These are phyloP conservation scores for Penicillium canariense DNA, from an alignment of 495 filamentous ascomycete species.

Conservation along the genomic window DNA sequence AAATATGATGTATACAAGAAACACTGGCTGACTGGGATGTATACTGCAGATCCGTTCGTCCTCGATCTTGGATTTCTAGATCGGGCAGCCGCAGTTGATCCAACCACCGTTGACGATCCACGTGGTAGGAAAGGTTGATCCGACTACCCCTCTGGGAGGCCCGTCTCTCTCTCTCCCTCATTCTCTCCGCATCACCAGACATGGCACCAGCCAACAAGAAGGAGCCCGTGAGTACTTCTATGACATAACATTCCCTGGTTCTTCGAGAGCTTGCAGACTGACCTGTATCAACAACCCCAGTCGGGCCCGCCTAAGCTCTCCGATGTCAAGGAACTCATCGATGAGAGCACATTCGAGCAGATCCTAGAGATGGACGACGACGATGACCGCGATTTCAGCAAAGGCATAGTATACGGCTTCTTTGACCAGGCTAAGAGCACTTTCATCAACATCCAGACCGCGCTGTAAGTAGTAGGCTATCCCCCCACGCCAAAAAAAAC, in stretches of 20 bases:
- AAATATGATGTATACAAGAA: neutral
- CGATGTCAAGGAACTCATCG: conserved; percentile 69
- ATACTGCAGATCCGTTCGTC: conserved; percentile 8
- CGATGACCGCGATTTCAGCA: conserved; percentile 73
- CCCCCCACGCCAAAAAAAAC: neutral
- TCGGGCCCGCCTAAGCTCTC: conserved; percentile 45
- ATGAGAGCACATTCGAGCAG: conserved; percentile 79
- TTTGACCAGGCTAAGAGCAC: conserved; percentile 88
- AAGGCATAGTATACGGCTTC: conserved; percentile 85
- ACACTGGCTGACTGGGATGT: conserved; percentile 7
- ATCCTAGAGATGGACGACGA: conserved; percentile 97
- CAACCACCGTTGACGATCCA: conserved; percentile 8
- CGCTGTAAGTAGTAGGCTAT: conserved; percentile 61
- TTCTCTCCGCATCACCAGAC: conserved; percentile 2
- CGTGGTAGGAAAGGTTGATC: conserved; percentile 7
- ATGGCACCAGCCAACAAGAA: conserved; percentile 18
- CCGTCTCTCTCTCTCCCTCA: neutral
- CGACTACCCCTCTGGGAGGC: neutral
- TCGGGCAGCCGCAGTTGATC: conserved; percentile 11
- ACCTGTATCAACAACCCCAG: conserved; percentile 35
- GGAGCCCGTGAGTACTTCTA: conserved; percentile 25
- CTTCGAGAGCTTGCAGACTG: neutral
- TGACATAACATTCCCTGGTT: neutral
- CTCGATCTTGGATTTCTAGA: conserved; percentile 12
- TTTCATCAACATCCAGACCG: conserved; percentile 78